phyloP scores from a whole-genome alignment of 1,284 basidiomycete species.

The Pseudozyma sp. region DNA sequence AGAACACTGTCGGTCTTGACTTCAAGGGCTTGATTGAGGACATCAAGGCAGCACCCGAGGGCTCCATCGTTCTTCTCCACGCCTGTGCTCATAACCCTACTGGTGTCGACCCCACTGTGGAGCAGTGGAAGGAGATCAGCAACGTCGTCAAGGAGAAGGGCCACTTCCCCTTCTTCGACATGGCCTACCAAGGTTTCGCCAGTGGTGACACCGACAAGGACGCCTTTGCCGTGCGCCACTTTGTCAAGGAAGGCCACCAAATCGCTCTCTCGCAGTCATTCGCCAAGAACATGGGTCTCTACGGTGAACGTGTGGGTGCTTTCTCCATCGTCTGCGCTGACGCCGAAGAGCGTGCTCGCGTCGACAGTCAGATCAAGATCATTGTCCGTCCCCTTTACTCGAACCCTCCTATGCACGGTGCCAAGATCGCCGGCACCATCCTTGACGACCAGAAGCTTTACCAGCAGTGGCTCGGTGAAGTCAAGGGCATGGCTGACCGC shows the following conservation, averaged over 20 bases:
- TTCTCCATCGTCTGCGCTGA: conserved; percentile 62
- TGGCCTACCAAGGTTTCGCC: conserved; percentile 78
- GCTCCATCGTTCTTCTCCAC: conserved; percentile 72
- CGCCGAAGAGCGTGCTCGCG: conserved; percentile 64
- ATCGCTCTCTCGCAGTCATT: conserved; percentile 65
- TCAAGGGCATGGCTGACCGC: conserved; percentile 70
- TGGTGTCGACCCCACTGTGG: conserved; percentile 69
- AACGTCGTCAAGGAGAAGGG: conserved; percentile 75
- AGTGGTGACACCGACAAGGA: conserved; percentile 66
- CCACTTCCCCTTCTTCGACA: conserved; percentile 93
- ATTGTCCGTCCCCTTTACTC: conserved; percentile 98
- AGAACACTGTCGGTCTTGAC: conserved; percentile 69
- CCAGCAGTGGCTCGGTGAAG: conserved; percentile 70
- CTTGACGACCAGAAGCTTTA: conserved; percentile 69
- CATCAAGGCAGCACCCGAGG: conserved; percentile 70
- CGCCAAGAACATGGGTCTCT: conserved; percentile 70
- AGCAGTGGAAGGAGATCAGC: conserved; percentile 68
- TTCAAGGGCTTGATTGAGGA: conserved; percentile 68
- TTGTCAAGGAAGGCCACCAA: conserved; percentile 69
- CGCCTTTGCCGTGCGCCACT: conserved; percentile 69
- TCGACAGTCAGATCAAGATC: conserved; percentile 77
- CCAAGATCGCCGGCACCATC: conserved; percentile 71
- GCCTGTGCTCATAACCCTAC: conserved; percentile 73
- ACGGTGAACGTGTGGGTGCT: conserved; percentile 69
- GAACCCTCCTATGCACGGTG: conserved; percentile 89